These are phyloP conservation scores for Verticillium alfalfae DNA, from an alignment of 2,329 filamentous ascomycete species.

Conservation along the genomic window DNA sequence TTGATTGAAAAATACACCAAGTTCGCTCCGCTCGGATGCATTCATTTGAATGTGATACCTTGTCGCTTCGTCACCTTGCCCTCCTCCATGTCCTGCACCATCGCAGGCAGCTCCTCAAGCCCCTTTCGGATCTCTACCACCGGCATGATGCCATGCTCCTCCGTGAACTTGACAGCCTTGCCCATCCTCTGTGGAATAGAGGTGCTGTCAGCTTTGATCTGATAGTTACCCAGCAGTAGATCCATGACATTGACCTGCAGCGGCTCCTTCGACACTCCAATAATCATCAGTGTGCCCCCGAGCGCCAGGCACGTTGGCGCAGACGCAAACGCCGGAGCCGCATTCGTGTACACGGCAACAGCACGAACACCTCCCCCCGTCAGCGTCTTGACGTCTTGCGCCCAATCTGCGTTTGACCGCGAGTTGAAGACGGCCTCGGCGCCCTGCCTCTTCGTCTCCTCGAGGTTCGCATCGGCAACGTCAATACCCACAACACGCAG, in stretches of 20 bases:
- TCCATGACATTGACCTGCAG: constrained; percentile 30
- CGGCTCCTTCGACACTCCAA: constrained; percentile 30
- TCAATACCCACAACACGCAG: constrained; percentile 36
- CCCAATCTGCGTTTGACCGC: constrained; percentile 27
- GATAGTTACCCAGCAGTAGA: constrained; percentile 29
- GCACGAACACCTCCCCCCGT: constrained; percentile 33
- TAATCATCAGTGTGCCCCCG: constrained; percentile 33
- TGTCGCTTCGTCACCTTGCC: constrained; percentile 28
- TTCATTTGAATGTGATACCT: constrained; percentile 25
- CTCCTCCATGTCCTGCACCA: constrained; percentile 30
- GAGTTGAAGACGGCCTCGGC: constrained; percentile 37
- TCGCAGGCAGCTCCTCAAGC: constrained; percentile 29
- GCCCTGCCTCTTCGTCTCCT: constrained; percentile 29
- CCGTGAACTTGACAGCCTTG: constrained; percentile 36
- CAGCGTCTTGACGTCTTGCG: constrained; percentile 30
- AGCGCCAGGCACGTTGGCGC: constrained; percentile 27
- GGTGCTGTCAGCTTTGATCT: constrained; percentile 34
- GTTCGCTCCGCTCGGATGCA: neutral
- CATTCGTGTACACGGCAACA: constrained; percentile 33
- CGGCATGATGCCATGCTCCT: constrained; percentile 31
- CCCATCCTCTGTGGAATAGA: constrained; percentile 34
- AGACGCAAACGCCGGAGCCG: constrained; percentile 26
- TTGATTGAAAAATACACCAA: neutral
- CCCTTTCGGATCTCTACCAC: constrained; percentile 28
- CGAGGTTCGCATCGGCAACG: constrained; percentile 33